Base-by-base conservation (phyloP, 345 rosid species). In the Tarenaya hassleriana region DNA sequence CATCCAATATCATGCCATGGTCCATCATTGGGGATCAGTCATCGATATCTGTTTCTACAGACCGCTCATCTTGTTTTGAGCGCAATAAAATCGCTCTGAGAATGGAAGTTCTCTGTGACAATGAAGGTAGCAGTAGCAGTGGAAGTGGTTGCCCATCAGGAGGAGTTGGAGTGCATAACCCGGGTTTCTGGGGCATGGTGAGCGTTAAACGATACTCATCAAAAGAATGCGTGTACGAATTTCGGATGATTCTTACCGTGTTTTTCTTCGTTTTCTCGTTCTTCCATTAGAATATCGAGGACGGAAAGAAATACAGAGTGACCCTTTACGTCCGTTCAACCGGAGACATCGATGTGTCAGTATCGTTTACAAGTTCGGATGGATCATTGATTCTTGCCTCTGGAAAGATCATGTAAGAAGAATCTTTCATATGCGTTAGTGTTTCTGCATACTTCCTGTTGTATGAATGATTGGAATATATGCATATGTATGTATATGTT, bases 111-210 rank as follows among this genome's bases (percentile, higher is more conserved):
- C 83, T 88, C 35, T 94, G 99, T 72, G 81, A 78, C 68, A 69
- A 44, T 7, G 16, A 66, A 41, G 81, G 77, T 33, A 13, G 57
- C 50, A 24, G 64, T 62, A 61, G n/a, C n/a, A n/a, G n/a, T n/a
- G n/a, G n/a, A n/a, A n/a, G 70, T 41, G 60, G 48, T 10, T 88
- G 99, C 64, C 95, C 91, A 27, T 69, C 65, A 56, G 87, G 82
- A 35, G 97, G 99, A 40, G 97, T 86, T 13, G 99, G 99, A 53
- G 68, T 88, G 27, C 83, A 77, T 63, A 88, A 88, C 62, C 99
- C 99, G 2, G 95, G 99, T 56, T 94, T 73, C 59, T 88, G 97
- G 97, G 98, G 97, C 67, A 88, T 92, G 98, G 98, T 92, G 68
- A 77, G 86, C 58, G n/a, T n/a, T n/a, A n/a, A n/a, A n/a, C n/a